Evolutionary conservation across 257 asterid species (phyloP).

Genomic region (Fraxinus cuspidata): DNA sequence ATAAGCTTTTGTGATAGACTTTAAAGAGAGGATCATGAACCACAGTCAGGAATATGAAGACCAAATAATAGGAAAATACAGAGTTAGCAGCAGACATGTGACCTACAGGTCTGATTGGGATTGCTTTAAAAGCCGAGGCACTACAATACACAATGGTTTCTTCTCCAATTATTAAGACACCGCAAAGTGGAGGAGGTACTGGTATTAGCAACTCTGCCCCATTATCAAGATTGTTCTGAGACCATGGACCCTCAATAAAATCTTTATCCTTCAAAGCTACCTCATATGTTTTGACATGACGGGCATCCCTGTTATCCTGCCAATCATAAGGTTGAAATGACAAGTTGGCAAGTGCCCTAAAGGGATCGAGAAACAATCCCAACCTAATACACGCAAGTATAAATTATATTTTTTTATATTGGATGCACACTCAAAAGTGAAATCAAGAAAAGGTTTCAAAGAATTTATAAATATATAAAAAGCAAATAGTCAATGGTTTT

Average conservation of each 20-base stretch:
- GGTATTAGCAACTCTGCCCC: conserved; percentile 92
- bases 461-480: not conserved
- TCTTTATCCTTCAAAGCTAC: conserved; percentile 86
- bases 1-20: conserved; percentile 83
- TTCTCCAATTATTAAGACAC: conserved; percentile 91
- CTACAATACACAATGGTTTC: conserved; percentile 91
- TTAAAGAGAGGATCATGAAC: conserved; percentile 31
- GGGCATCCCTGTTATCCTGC: conserved; percentile 91
- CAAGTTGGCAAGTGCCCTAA: not conserved
- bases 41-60: conserved; percentile 22
- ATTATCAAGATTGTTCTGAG: conserved; percentile 90
- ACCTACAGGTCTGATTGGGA: conserved; percentile 87
- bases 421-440: conserved; percentile 4
- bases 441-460: not conserved
- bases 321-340: conserved; percentile 23
- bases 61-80: conserved; percentile 15
- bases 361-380: conserved; percentile 59
- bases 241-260: conserved; percentile 95
- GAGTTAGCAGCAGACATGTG: conserved; percentile 22
- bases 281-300: conserved; percentile 89
- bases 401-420: conserved; percentile 44
- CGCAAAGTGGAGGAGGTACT: conserved; percentile 92
- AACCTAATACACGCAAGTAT: not conserved
- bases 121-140: conserved; percentile 80
- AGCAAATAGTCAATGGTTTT: not conserved